Evolutionary conservation across 176 grass and related monocot genomes (phyloP), one percentile per base, ranked within the genome.

Genomic region (Oryza australiensis): DNA sequence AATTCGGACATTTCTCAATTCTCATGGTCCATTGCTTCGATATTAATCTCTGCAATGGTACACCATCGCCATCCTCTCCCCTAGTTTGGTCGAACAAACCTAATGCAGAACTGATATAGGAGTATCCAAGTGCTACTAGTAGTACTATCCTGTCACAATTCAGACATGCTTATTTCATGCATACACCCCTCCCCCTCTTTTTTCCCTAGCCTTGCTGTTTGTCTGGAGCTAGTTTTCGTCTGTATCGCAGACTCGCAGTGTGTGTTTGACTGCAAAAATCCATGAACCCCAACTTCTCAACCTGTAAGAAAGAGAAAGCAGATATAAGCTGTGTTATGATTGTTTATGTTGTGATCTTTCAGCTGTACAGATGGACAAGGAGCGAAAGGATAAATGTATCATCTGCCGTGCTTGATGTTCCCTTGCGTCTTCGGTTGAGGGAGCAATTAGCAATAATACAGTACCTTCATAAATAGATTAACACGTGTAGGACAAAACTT

Each of bases 51-150:
- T 66, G 30, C 42, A 48, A 5, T 24, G 2, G 73, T 76, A 15
- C 34, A 13, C 60, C 62, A n/a, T 23, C n/a, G 64, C 38, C 27
- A 23, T 12, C n/a, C n/a, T n/a, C 38, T 22, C 49, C 57, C 3
- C 27, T 62, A 66, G 57, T 88, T 78, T 84, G 24, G 71, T 64
- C 53, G 76, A 71, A 70, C 70, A 22, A 75, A 76, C 24, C 10
- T 66, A 59, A 6, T 49, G 33, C 45, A 67, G 28, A 79, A 73
- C 24, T 43, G 72, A 22, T 53, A 27, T 9, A 40, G 4, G 13
- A n/a, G 30, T 13, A 43, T 28, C 28, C 53, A 48, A 34, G 42
- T 68, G 40, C 11, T 7, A 68, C 26, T 18, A 49, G 2, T 55
- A 55, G 18, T 55, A 55, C 20, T 55, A 55, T 18, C 34, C 5